Conservation (phyloP, 345 rosid species). For the Hibiscus mutabilis region DNA sequence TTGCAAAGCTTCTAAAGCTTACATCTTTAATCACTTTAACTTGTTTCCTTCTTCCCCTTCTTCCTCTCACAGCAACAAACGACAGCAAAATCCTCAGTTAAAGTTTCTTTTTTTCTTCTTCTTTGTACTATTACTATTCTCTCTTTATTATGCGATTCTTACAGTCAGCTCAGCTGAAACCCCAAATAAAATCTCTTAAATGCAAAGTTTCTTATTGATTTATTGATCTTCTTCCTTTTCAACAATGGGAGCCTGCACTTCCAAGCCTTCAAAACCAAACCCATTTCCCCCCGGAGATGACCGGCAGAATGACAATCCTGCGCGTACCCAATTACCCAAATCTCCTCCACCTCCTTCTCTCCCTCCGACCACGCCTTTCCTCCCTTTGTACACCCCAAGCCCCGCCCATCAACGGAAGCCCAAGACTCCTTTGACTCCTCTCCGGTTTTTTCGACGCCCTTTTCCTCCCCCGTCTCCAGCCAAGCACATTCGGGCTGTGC, state of each 20-base stretch:
- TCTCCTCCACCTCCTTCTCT: slow-evolving; percentile 21
- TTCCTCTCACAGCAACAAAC: neutral
- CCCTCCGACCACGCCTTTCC: slow-evolving; percentile 28
- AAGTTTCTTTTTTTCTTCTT: too few relatives aligned
- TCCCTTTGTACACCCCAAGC: slow-evolving; percentile 60
- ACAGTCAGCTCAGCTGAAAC: neutral
- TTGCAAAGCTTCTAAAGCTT: neutral
- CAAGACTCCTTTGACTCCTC: slow-evolving; percentile 67
- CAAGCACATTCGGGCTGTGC: slow-evolving; percentile 72
- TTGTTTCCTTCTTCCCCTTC: neutral
- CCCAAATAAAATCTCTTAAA: slow-evolving; percentile 6
- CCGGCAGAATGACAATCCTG: slow-evolving; percentile 23
- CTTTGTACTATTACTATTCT: too few relatives aligned
- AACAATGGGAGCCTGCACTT: slow-evolving; percentile 68
- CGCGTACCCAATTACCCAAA: slow-evolving; percentile 23
- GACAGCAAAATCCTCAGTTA: neutral
- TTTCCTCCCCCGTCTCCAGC: slow-evolving; percentile 96
- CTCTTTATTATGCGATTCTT: neutral
- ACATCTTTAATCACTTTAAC: slow-evolving; percentile 8
- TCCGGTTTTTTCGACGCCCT: slow-evolving; percentile 55
- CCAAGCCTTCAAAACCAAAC: slow-evolving; percentile 62
- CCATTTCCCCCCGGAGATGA: slow-evolving; percentile 46
- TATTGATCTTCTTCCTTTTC: neutral
- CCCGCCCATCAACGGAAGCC: slow-evolving; percentile 45
- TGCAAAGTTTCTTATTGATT: neutral